Conservation (phyloP, 352 stramenopile species). For the Pythium sukuiense region DNA sequence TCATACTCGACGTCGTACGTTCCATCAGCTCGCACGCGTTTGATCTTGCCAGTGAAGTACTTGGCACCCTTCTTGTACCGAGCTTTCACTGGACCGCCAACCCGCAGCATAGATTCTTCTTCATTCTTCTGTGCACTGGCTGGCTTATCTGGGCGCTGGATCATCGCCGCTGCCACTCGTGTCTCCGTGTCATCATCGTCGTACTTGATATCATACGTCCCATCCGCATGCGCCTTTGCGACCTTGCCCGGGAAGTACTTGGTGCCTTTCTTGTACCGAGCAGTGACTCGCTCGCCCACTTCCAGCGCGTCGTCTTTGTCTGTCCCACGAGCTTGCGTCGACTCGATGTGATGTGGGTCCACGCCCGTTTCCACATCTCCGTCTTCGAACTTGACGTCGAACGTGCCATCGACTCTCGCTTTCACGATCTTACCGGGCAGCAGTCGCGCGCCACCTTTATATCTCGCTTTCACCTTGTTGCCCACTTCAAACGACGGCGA, state of each 20-base stretch:
- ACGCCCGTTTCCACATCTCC: slow-evolving; percentile 43
- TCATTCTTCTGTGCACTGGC: slow-evolving; percentile 7
- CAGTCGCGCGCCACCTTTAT: slow-evolving; percentile 45
- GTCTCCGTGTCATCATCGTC: slow-evolving; percentile 62
- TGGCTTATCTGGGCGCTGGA: slow-evolving; percentile 19
- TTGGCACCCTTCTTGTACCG: slow-evolving; percentile 72
- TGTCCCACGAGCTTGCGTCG: background rate
- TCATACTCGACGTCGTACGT: slow-evolving; percentile 70
- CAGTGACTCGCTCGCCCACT: slow-evolving; percentile 39
- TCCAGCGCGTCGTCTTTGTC: slow-evolving; percentile 10
- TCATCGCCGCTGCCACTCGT: slow-evolving; percentile 42
- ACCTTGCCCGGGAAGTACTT: slow-evolving; percentile 57
- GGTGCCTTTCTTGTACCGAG: slow-evolving; percentile 46
- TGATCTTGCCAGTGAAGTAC: slow-evolving; percentile 64
- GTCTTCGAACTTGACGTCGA: slow-evolving; percentile 70
- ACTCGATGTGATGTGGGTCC: slow-evolving; percentile 12
- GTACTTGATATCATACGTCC: slow-evolving; percentile 67
- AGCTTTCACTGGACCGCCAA: slow-evolving; percentile 48
- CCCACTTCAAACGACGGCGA: slow-evolving; percentile 16
- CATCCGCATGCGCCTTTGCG: slow-evolving; percentile 42
- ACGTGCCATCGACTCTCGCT: slow-evolving; percentile 59
- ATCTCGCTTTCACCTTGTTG: slow-evolving; percentile 44
- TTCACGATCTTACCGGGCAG: slow-evolving; percentile 55
- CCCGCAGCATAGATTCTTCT: background rate
- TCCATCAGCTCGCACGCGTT: slow-evolving; percentile 52